Base-by-base conservation (phyloP, 352 stramenopile genomes). In the Phytophthora chlamydospora region DNA sequence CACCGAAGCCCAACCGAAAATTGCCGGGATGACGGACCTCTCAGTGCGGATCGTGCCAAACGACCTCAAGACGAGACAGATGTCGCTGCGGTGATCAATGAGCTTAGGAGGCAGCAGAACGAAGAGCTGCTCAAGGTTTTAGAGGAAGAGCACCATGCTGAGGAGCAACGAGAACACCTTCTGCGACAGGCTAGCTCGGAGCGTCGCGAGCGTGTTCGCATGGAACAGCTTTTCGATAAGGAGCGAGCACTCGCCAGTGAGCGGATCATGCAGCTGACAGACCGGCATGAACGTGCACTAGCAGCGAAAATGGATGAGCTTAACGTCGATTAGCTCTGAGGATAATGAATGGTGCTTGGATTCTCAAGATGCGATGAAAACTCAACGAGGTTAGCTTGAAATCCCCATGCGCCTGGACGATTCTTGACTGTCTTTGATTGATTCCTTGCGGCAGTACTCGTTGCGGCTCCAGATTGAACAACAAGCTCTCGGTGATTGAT, bases 151-250 rank as follows among this genome's bases (percentile, higher is more conserved):
- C 81, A 95, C 39, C 80, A 91, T 27, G 80, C 85, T 0, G 88
- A 96, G 65, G 84, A 92, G 62, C 82, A 94, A 39, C 80, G 88
- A 1, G 83, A 93, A 21, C 75, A 88, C 52, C 62, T 93, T 21
- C 32, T 92, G 13, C 63, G 57, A 0, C 76, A 90, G 53, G 73
- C 75, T 0, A 58, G 42, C 12, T 58, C 69, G 43, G 43, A 51
- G 6, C 42, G 40, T 2, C 56, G 39, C n/a, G 88, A 96, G 45
- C 68, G 65, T 9, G 51, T 47, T 4, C 79, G 84, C 2, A 78
- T 96, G 51, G 80, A 95, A 53, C 54, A 74, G 41, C 78, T 90
- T 19, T 96, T 93, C 45, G 73, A 78, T 49, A 76, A 76, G 44
- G 85, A 96, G 43, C 75, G 88, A 35, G 73, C 74, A 7, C 67